phyloP scores from a whole-genome alignment of 2,329 filamentous ascomycete genomes.

The Monosporascus sp. region DNA sequence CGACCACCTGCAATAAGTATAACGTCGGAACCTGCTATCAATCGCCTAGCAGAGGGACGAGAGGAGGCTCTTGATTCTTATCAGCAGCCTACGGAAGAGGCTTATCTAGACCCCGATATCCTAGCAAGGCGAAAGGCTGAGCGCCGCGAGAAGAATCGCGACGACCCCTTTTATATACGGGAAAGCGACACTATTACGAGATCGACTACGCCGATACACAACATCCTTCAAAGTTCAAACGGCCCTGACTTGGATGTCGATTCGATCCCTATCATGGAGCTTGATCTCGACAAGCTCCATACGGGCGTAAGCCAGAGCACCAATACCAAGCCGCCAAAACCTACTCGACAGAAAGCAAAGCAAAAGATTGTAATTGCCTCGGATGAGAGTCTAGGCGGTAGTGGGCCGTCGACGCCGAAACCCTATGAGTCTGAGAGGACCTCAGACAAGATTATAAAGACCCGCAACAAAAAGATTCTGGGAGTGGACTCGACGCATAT shows the following conservation, averaged over 20 bases:
- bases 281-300: slow-evolving; percentile 63
- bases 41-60: slow-evolving; percentile 40
- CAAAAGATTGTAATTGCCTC: slow-evolving; percentile 63
- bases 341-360: slow-evolving; percentile 36
- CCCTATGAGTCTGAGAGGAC: slow-evolving; percentile 52
- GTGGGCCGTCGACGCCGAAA: slow-evolving; percentile 43
- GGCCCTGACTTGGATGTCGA: slow-evolving; percentile 83
- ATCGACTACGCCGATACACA: slow-evolving; percentile 72
- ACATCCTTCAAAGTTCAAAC: slow-evolving; percentile 66
- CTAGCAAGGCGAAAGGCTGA: slow-evolving; percentile 70
- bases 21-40: slow-evolving; percentile 52
- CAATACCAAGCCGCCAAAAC: slow-evolving; percentile 20
- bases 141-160: slow-evolving; percentile 73
- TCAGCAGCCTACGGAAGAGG: slow-evolving; percentile 56
- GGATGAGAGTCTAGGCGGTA: slow-evolving; percentile 64
- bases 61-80: slow-evolving; percentile 50
- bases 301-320: slow-evolving; percentile 22
- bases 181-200: slow-evolving; percentile 49
- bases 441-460: slow-evolving; percentile 43
- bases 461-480: slow-evolving; percentile 54
- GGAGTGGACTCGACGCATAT: slow-evolving; percentile 85
- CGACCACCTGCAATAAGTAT: slow-evolving; percentile 46
- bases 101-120: slow-evolving; percentile 67
- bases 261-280: slow-evolving; percentile 90
- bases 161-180: slow-evolving; percentile 92